A percentile compares a stretch with the other conserved stretches of the same genome.
phyloP scores from a whole-genome alignment of 306 rosid species.

The Pyrus communis region DNA sequence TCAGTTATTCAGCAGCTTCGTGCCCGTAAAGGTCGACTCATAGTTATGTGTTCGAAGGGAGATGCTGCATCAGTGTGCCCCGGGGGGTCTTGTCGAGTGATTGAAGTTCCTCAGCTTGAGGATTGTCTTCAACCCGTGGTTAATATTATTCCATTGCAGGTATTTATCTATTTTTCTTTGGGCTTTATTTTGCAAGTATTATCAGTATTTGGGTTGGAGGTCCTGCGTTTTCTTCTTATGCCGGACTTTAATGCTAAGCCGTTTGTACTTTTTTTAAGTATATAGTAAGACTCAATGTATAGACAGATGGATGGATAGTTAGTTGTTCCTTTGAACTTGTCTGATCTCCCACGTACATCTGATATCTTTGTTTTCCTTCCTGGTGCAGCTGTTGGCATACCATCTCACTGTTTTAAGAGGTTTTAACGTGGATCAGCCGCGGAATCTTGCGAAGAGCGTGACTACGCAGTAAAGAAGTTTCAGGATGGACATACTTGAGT shows the following conservation, averaged over 20 bases:
- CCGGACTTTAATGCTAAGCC: neutral
- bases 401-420: slow-evolving; percentile 96
- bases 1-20: slow-evolving; percentile 97
- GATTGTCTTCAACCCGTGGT: slow-evolving; percentile 98
- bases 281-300: no score
- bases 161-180: neutral
- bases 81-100: slow-evolving; percentile 57
- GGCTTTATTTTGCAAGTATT: neutral
- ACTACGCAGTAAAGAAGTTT: slow-evolving; percentile 50
- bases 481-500: neutral
- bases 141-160: slow-evolving; percentile 90
- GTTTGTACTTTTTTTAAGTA: neutral
- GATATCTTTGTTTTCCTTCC: slow-evolving; percentile 1
- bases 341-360: neutral
- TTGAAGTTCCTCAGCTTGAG: slow-evolving; percentile 86
- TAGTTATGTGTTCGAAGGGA: slow-evolving; percentile 87
- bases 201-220: neutral
- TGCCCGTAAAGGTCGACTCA: slow-evolving; percentile 94
- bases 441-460: slow-evolving; percentile 98
- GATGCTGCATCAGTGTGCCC: slow-evolving; percentile 65
- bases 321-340: neutral
- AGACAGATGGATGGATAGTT: neutral
- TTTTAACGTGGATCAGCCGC: slow-evolving; percentile 91
- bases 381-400: slow-evolving; percentile 82
- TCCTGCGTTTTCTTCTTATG: neutral